Evolutionary conservation across 148 eudicot genomes (phyloP), one percentile per base, ranked within the genome.

Genomic region (Silene uniflora): DNA sequence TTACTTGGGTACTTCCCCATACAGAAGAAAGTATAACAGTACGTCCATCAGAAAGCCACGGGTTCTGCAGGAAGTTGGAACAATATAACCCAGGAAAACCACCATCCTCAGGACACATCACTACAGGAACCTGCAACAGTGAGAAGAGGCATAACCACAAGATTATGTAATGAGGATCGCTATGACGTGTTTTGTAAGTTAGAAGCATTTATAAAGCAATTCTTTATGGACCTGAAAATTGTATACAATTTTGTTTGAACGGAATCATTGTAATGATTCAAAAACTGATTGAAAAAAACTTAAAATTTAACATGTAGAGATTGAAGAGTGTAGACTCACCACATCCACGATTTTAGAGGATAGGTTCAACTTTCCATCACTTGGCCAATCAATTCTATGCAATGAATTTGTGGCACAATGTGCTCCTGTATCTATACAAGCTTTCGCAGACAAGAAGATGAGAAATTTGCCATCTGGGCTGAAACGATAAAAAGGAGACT

Each of bases 41-140:
- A 77, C 65, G 81, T 72, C 96, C 98, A 89, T 95, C 98, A 72
- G 92, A 86, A 80, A 95, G 97, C 97, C 96, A 95, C 46, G 97
- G 97, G 21, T 85, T 84, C 56, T 70, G 13, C 67, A 85, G 88
- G 72, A 90, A 80, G 72, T 44, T 75, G 21, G 87, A 78, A 69
- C 87, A 85, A 77, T 95, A 95, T 24, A 95, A 76, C 75, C 98
- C 97, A 52, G 98, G 98, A 74, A 95, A 92, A 83, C 88, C 76
- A 70, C 84, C 91, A 81, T 92, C 87, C 75, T 81, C 85, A 67
- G 97, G 80, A 80, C 93, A 90, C 92, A 88, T 92, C 79, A 92
- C 93, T 75, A 89, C 88, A 62, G 98, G 90, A 79, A 92, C 93
- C 98, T 95, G 66, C 67, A 83, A 84, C 61, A 21, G 32, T 23